Percentiles rank a stretch among this genome's conserved stretches.
Conservation (phyloP, 1,284 basidiomycete genomes). For the Prillingera fragicola region DNA sequence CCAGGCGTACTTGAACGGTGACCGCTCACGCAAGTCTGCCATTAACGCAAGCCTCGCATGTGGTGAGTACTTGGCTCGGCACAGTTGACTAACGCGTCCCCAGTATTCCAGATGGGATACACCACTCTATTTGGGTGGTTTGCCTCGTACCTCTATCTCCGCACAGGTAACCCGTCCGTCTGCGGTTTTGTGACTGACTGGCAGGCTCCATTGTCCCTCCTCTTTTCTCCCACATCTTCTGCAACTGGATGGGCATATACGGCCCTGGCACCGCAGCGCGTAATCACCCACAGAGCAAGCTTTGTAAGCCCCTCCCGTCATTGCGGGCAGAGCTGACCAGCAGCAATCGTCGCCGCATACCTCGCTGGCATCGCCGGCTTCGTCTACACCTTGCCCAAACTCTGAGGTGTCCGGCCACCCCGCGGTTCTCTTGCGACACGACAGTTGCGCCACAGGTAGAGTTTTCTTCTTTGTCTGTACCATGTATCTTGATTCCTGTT, state of each 20-base stretch:
- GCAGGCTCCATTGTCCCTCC: constrained; percentile 52
- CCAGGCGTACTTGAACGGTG: constrained; percentile 70
- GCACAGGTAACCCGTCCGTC: constrained; percentile 56
- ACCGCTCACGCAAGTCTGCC: constrained; percentile 59
- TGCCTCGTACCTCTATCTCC: constrained; percentile 76
- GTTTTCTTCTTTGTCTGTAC: not conserved
- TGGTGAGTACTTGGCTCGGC: constrained; percentile 52
- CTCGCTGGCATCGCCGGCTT: constrained; percentile 42
- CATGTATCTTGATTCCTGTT: too few relatives aligned
- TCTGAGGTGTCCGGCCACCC: constrained; percentile 3
- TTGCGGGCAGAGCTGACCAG: not conserved
- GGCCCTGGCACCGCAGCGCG: constrained; percentile 31
- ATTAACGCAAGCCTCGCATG: constrained; percentile 58
- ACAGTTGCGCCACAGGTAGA: too few relatives aligned
- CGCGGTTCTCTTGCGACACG: too few relatives aligned
- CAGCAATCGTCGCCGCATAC: constrained; percentile 34
- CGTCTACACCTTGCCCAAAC: constrained; percentile 12
- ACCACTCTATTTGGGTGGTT: constrained; percentile 90
- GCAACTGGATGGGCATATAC: constrained; percentile 79
- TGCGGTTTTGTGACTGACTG: not conserved
- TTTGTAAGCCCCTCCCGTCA: constrained; percentile 18
- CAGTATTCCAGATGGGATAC: constrained; percentile 81
- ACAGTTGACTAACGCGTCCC: constrained; percentile 1
- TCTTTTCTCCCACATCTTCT: constrained; percentile 75
- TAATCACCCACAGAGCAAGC: constrained; percentile 31